These are phyloP conservation scores for Pestalotiopsis sp. DNA, from an alignment of 2,329 filamentous ascomycete species.

Conservation along the genomic window DNA sequence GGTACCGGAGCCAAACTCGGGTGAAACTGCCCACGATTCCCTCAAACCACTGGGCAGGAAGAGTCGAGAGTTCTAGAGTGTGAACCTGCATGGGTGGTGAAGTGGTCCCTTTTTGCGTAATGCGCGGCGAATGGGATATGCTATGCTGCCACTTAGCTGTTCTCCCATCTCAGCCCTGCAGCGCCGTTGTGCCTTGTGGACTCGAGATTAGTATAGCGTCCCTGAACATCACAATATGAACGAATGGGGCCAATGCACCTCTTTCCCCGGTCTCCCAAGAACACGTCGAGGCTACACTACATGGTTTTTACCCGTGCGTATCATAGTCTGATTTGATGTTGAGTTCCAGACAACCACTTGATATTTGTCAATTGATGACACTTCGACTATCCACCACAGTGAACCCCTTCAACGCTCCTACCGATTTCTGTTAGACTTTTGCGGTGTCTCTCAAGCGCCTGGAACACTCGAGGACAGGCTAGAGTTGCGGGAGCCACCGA, in stretches of 20 bases:
- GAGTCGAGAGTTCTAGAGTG: background rate
- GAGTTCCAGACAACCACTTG: no score
- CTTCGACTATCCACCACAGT: no score
- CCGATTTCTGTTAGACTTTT: background rate
- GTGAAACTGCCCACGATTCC: background rate
- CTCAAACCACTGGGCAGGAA: background rate
- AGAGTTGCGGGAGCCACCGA: background rate
- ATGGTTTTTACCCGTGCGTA: no score
- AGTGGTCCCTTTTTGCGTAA: background rate
- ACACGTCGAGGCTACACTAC: no score
- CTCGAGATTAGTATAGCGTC: background rate
- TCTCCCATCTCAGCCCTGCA: slow-evolving; percentile 26
- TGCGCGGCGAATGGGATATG: background rate
- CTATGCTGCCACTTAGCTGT: background rate
- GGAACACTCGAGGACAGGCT: background rate
- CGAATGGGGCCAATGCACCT: background rate
- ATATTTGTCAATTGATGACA: no score
- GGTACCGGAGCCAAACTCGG: background rate
- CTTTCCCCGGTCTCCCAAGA: no score
- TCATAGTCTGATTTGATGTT: no score
- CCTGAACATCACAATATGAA: background rate
- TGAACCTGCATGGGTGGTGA: background rate
- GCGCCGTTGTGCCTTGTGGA: slow-evolving; percentile 7
- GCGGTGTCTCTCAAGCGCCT: background rate
- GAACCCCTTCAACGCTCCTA: background rate